Percentiles rank a stretch among this genome's conserved stretches.
These are phyloP conservation scores for Colletotrichum neosansevieriae DNA, from an alignment of 2,329 filamentous ascomycete genomes.

Conservation along the genomic window DNA sequence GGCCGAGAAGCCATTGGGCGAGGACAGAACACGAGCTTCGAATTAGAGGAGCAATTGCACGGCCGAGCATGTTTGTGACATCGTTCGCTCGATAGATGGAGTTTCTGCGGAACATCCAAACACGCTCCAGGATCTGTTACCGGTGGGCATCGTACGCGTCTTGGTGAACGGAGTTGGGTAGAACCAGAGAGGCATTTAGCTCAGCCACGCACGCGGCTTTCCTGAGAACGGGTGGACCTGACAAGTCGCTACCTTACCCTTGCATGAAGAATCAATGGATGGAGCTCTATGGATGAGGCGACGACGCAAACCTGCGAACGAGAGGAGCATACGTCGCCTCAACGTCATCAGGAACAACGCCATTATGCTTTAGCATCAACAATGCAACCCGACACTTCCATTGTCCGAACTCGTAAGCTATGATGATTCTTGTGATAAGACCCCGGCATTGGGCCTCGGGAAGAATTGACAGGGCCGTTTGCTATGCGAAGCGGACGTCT, in stretches of 20 bases:
- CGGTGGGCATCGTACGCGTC: not conserved
- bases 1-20: no score
- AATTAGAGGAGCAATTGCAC: not conserved
- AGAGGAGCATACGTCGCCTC: constrained; percentile 1
- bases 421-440: constrained; percentile 5
- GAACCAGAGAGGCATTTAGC: not conserved
- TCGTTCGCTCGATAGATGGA: not conserved
- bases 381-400: constrained; percentile 17
- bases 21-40: not conserved
- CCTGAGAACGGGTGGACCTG: not conserved
- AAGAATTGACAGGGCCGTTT: constrained; percentile 5
- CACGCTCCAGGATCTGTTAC: constrained; percentile 1
- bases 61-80: not conserved
- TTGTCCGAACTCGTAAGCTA: not conserved
- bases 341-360: not conserved
- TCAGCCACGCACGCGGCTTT: not conserved
- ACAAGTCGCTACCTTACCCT: no score
- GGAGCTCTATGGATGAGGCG: not conserved
- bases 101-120: not conserved
- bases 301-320: not conserved
- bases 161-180: not conserved
- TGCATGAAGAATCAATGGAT: not conserved
- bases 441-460: not conserved
- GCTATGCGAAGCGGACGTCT: constrained; percentile 1
- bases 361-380: not conserved